Evolutionary conservation across 768 basidiomycete species (phyloP).

Genomic region (Lactifluus rugatus): DNA sequence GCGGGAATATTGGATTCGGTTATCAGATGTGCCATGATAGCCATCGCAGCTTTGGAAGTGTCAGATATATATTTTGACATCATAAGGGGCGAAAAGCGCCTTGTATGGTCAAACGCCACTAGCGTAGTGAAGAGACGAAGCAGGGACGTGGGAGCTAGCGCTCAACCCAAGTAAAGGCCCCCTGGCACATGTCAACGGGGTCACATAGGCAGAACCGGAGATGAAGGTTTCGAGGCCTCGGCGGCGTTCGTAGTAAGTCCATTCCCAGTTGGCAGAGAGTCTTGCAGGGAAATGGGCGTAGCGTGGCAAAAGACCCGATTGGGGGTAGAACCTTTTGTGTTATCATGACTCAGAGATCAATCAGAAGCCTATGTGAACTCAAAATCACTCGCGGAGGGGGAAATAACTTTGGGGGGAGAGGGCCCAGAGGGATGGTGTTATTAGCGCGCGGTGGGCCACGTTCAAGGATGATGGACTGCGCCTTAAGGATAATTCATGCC

Average conservation of each 20-base stretch:
- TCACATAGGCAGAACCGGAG: constrained; percentile 8
- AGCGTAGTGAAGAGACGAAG: constrained; percentile 6
- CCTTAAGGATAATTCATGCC: not conserved
- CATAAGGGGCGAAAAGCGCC: constrained; percentile 7
- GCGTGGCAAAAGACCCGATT: not conserved
- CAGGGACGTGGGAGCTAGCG: constrained; percentile 14
- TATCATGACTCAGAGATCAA: not conserved
- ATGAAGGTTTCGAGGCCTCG: not conserved
- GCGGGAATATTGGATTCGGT: not conserved
- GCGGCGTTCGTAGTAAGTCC: not conserved
- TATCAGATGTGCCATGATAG: constrained; percentile 13
- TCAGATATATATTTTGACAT: constrained; percentile 5
- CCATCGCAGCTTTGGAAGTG: constrained; percentile 9
- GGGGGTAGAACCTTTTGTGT: not conserved
- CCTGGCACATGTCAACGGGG: constrained; percentile 5
- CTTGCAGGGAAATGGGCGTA: not conserved
- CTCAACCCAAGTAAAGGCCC: not conserved
- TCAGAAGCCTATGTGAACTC: not conserved
- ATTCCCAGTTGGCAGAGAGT: not conserved
- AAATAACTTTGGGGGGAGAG: not conserved
- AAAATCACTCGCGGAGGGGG: not conserved
- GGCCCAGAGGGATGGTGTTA: not conserved
- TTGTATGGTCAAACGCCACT: not conserved
- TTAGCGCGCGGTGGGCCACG: not conserved
- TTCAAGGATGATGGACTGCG: not conserved